Evolutionary conservation across 1,284 basidiomycete species (phyloP), one percentile per base, ranked within the genome.

Genomic region (Moesziomyces antarcticus): DNA sequence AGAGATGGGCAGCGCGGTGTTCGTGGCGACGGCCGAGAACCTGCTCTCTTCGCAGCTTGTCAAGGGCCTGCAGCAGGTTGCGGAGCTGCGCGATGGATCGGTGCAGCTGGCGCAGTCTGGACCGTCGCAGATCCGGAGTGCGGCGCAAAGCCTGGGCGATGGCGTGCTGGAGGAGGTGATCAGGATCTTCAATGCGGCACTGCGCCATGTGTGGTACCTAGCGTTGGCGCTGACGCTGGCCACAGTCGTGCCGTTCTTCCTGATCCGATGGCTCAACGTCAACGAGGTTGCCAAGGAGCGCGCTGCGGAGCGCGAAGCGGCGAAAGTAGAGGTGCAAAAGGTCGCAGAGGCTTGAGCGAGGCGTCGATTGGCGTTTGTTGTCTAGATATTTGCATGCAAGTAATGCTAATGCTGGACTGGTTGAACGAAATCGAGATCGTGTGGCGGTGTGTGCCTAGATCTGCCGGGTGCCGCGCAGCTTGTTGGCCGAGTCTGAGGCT

Each of bases 231-330:
- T 63, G 41, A 50, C 66, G 3, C 13, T 50, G 16, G 48, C 51
- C 2, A 47, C 46, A 16, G 56, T 64, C 20, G 10, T 69, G 5
- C 66, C 66, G 3, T 59, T 64, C 40, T 45, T 52, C 40, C 21
- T 64, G 40, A 56, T 69, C 49, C 50, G 44, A 25, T 64, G 60
- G 60, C 43, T 69, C 33, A 69, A 63, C 40, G 40, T 69, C 16
- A 55, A 69, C 20, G 48, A 54, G 50, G 41, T 52, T 5, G 57
- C 44, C 10, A 56, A 60, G 40, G 40, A 53, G 44, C 52, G 43
- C 4, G 46, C 58, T 21, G 50, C 52, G 13, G 33, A 56, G 30
- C 41, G 37, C 30, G 40, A 43, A 21, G 55, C 50, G 13, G 46
- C 30, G 5, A 37, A 53, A 27, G 18, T 40, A 41, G 37, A 49